Base-by-base conservation (phyloP, 2,329 filamentous ascomycete genomes). In the Neonectria ditissima region DNA sequence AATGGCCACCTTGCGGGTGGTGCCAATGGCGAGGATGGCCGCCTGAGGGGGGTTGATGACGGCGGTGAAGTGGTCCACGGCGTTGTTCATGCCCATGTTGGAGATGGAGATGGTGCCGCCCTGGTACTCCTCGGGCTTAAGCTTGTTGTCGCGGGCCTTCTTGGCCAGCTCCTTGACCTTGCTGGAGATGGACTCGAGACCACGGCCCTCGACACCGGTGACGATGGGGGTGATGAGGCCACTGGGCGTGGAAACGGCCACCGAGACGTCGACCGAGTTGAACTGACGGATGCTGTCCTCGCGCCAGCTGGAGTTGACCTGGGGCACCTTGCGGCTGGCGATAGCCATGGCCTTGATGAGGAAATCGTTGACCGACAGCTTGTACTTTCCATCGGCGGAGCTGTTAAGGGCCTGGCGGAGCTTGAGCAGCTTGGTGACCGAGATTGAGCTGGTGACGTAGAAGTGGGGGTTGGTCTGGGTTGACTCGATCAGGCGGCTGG, bases 291-390 rank as follows among this genome's bases (percentile, higher is more conserved):
- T 97, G 74, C 92, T 86, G 69, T 93, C 94, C 74, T 91, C 91
- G 76, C 92, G 90, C 95, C 96, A 99, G 80, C 92, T 95, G 54
- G 94, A 94, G 88, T 99, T 99, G 82, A 94, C 96, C 69, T 92
- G 88, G 63, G 96, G 96, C 52, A 98, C 94, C 88, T 97, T 97
- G 84, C 91, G 91, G 79, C 91, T 93, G 66, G 96, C 96, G 67
- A 92, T 85, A 63, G 89, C 92, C 63, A 95, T 92, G 73, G 95
- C 96, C 89, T 99, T 99, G 87, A 99, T 93, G 68, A 99, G 87
- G 87, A 99, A 97, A 83, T 99, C 96, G 83, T 99, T 99, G 83
- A 99, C 93, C n/a, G 94, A 97, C 63, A 99, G 92, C 89, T 97
- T 99, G 89, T 97, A 99, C 82, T 94, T 90, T 83, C 95, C 96